Evolutionary conservation across 495 filamentous ascomycete species (phyloP), one percentile per base, ranked within the genome.

Genomic region (Aspergillus homomorphus): DNA sequence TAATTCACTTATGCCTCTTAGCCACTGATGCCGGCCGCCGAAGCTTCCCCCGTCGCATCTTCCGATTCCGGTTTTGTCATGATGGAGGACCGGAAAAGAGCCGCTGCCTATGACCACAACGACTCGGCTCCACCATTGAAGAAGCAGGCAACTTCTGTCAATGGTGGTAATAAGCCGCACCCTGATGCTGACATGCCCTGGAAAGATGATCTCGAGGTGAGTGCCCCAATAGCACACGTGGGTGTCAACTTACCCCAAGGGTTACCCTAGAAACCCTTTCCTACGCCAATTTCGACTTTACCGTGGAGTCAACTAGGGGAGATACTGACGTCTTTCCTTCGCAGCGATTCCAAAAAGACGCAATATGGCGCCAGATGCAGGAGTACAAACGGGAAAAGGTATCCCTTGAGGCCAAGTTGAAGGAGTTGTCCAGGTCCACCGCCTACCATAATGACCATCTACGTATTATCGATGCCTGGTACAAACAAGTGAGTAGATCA

Each of bases 41-140:
- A 89, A 77, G 82, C 84, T 63, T 78, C 81, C 71, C 80, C 86
- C 73, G 80, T 87, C 75, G 75, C 79, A 79, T 82, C 89, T 81
- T 82, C 84, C 77, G 78, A 86, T 69, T 76, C 84, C 77, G 82
- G 76, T 80, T 81, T 85, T 74, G 80, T 87, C 83, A 96, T 91
- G 83, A 96, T 96, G 92, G 92, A 96, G 80, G 91, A 96, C 80
- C 90, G 92, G 84, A 96, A 96, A 81, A 85, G 91, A 84, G 87
- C 90, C 64, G 88, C 90, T 61, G 77, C 84, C 54, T 76, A 79
- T 69, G 87, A 85, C 64, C 76, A 83, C 68, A 91, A 92, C 73
- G 89, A 93, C 51, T 78, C 85, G 60, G 89, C 87, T 57, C 92
- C 91, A 44, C 90, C 91, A 9, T 84, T 81, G 66, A 96, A 96